These are phyloP conservation scores for Trifolium dubium DNA, from an alignment of 306 rosid genomes.

Conservation along the genomic window DNA sequence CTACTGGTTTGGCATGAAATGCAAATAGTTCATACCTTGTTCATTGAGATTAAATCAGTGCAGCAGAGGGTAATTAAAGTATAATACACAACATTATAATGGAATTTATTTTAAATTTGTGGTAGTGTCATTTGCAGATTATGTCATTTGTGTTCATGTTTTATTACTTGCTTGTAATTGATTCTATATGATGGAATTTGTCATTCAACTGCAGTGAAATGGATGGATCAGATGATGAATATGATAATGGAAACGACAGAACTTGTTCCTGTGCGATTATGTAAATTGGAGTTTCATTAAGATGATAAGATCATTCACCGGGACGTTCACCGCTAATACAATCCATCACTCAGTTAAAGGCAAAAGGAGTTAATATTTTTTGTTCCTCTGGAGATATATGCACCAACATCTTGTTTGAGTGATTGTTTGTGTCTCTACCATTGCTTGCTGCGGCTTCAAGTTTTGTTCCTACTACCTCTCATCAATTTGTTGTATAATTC, in stretches of 20 bases:
- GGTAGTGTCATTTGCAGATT: neutral
- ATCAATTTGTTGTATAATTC: constrained; percentile 60
- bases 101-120: no score
- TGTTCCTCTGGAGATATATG: constrained; percentile 38
- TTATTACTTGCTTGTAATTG: constrained; percentile 26
- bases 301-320: constrained; percentile 44
- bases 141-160: neutral
- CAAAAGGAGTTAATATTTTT: constrained; percentile 48
- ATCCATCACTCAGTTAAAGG: constrained; percentile 46
- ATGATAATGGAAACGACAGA: constrained; percentile 76
- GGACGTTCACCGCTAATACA: constrained; percentile 49
- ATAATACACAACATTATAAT: neutral
- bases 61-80: neutral
- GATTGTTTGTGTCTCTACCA: constrained; percentile 59
- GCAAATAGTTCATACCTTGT: constrained; percentile 6
- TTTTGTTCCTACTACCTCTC: constrained; percentile 61
- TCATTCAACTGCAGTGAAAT: constrained; percentile 70
- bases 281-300: constrained; percentile 59
- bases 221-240: constrained; percentile 84
- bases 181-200: constrained; percentile 46
- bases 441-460: constrained; percentile 67
- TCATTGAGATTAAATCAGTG: neutral
- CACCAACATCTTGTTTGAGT: constrained; percentile 43
- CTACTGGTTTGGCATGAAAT: neutral
- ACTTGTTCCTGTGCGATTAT: constrained; percentile 77